phyloP scores from a whole-genome alignment of 441 rosid genomes.

The Syzygium malaccense region DNA sequence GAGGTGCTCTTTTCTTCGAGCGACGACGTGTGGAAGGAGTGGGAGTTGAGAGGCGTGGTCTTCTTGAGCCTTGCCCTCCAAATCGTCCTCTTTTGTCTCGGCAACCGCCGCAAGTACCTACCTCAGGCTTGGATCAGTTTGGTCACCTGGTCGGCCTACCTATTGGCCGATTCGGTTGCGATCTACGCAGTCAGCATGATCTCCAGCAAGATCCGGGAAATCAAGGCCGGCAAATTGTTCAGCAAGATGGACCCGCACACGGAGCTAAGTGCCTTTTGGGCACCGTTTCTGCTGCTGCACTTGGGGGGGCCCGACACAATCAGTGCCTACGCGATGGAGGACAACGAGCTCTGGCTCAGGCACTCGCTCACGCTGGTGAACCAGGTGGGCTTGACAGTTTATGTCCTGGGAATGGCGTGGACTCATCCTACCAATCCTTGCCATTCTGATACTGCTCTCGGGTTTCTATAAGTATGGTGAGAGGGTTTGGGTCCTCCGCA shows the following conservation, averaged over 20 bases:
- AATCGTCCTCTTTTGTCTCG: not conserved
- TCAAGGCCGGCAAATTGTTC: not conserved
- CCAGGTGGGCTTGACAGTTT: not conserved
- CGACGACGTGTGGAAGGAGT: slow-evolving; percentile 14
- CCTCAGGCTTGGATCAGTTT: not conserved
- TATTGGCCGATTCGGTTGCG: slow-evolving; percentile 27
- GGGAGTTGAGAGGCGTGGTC: slow-evolving; percentile 25
- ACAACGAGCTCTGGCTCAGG: not conserved
- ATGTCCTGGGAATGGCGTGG: not conserved
- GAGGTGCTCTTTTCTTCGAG: not conserved
- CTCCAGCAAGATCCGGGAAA: slow-evolving; percentile 4
- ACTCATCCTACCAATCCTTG: not conserved
- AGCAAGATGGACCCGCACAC: not conserved
- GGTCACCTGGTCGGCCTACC: slow-evolving; percentile 27
- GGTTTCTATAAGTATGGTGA: not conserved
- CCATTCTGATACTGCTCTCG: not conserved
- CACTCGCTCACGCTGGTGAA: not conserved
- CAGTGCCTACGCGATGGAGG: not conserved
- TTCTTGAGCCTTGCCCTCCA: slow-evolving; percentile 27
- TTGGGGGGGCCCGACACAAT: not conserved
- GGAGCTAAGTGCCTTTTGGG: slow-evolving; percentile 26
- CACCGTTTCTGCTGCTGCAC: not conserved
- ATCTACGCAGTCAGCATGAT: slow-evolving; percentile 19
- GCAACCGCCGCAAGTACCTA: no score
- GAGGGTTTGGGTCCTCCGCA: not conserved